Evolutionary conservation across 805 yeast genomes (phyloP).

Genomic region (Metschnikowia drakensbergensis): DNA sequence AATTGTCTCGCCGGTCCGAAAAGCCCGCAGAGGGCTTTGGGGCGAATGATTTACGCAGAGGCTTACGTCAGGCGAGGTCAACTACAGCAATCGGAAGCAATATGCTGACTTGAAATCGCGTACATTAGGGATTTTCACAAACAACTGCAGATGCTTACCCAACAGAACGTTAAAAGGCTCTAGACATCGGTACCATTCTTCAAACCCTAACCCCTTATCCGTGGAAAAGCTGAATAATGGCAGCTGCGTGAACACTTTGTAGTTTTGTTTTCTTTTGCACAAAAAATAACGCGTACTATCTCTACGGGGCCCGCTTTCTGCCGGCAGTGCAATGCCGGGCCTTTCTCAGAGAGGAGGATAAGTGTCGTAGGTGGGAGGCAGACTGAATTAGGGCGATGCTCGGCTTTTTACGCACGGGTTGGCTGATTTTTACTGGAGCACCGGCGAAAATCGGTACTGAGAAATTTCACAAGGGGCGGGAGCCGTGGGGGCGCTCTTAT

Average conservation of each 20-base stretch:
- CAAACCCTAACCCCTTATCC: no score
- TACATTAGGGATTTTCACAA: not conserved
- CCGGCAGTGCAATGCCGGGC: no score
- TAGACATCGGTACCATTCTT: no score
- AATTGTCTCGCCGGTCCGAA: not conserved
- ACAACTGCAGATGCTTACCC: not conserved
- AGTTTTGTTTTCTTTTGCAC: no score
- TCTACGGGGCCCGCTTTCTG: not conserved
- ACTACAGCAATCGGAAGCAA: no score
- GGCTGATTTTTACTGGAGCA: constrained; percentile 1
- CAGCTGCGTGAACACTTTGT: not conserved
- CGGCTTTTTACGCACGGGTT: constrained; percentile 1
- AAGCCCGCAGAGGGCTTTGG: not conserved
- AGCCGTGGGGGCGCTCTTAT: constrained; percentile 15
- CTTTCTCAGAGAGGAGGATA: no score
- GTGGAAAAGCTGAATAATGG: not conserved
- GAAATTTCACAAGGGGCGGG: constrained; percentile 10
- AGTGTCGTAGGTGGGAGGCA: no score
- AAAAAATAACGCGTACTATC: not conserved
- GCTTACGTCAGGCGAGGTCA: no score
- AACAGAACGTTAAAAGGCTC: no score
- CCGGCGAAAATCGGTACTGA: not conserved
- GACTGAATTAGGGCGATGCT: not conserved
- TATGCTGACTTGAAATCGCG: not conserved
- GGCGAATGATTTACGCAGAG: not conserved